Conservation (phyloP, 163 green algal genomes). For the Volvox carteri region DNA sequence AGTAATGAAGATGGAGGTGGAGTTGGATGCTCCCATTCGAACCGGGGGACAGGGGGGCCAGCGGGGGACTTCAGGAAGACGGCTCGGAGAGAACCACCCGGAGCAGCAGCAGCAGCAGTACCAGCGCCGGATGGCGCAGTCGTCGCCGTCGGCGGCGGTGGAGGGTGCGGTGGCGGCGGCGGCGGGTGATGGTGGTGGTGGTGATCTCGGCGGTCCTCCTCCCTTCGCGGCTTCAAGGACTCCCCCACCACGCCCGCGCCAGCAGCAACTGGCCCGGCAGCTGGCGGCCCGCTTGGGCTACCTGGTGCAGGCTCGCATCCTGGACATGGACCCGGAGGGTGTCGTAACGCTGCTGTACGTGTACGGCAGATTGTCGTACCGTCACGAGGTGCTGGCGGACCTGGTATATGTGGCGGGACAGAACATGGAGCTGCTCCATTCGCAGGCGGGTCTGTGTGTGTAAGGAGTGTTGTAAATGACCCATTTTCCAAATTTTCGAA, state of each 20-base stretch:
- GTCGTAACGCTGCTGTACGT: conserved; percentile 51
- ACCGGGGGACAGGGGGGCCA: too few relatives aligned
- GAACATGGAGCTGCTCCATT: conserved; percentile 54
- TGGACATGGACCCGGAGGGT: conserved; percentile 52
- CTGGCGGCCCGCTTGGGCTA: not conserved
- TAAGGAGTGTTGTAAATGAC: too few relatives aligned
- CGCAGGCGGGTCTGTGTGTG: conserved; percentile 5
- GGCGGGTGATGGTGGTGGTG: not conserved
- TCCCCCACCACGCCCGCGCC: too few relatives aligned
- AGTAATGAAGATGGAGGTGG: not conserved
- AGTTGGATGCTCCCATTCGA: too few relatives aligned
- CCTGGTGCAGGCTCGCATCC: conserved; percentile 30
- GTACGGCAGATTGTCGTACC: conserved; percentile 19
- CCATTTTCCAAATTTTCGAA: too few relatives aligned
- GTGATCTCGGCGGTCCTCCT: not conserved
- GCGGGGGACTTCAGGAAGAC: too few relatives aligned
- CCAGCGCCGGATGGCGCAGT: too few relatives aligned
- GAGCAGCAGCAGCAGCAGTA: too few relatives aligned
- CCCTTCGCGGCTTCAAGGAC: too few relatives aligned
- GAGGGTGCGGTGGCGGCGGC: not conserved
- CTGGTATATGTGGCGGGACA: conserved; percentile 46
- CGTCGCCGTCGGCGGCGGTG: too few relatives aligned
- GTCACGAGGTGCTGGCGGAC: conserved; percentile 31
- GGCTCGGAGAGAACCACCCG: too few relatives aligned
- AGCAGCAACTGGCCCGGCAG: not conserved